A percentile compares a stretch with the other conserved stretches of the same genome.
Evolutionary conservation across 345 rosid species (phyloP).

Genomic region (Schrenkiella parvula): DNA sequence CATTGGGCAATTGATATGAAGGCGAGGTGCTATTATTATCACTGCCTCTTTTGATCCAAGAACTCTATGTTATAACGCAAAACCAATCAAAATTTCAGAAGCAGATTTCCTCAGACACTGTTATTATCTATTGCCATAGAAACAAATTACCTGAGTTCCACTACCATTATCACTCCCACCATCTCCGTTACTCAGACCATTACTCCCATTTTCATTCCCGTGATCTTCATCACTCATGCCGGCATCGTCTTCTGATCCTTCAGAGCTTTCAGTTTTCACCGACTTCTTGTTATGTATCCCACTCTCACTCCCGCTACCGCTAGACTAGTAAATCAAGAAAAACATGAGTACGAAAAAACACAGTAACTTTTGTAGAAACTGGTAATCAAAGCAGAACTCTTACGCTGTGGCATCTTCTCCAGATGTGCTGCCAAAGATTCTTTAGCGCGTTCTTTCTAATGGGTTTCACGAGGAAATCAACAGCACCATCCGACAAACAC

Average conservation of each 20-base stretch:
- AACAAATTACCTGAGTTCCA: constrained; percentile 63
- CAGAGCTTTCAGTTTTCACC: constrained; percentile 41
- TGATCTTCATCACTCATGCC: constrained; percentile 37
- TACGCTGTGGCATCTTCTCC: constrained; percentile 84
- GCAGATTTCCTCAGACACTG: neutral
- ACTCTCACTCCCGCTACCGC: constrained; percentile 76
- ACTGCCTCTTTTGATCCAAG: constrained; percentile 59
- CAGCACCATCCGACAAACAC: constrained; percentile 84
- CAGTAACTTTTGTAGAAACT: neutral
- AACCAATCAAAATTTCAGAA: neutral
- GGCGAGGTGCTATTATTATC: constrained; percentile 45
- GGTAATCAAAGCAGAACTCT: constrained; percentile 29
- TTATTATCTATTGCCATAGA: neutral
- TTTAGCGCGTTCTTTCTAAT: constrained; percentile 81
- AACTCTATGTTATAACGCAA: constrained; percentile 41
- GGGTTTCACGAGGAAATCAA: constrained; percentile 80
- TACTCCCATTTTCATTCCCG: constrained; percentile 44
- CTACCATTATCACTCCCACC: constrained; percentile 72
- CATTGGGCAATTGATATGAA: neutral
- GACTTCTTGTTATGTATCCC: constrained; percentile 49
- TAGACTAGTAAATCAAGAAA: constrained; percentile 47
- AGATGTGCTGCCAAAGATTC: constrained; percentile 85
- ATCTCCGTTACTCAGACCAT: constrained; percentile 28
- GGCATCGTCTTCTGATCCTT: constrained; percentile 41
- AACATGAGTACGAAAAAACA: neutral